Base-by-base conservation (phyloP, 495 filamentous ascomycete species). In the Xylaria venustula region DNA sequence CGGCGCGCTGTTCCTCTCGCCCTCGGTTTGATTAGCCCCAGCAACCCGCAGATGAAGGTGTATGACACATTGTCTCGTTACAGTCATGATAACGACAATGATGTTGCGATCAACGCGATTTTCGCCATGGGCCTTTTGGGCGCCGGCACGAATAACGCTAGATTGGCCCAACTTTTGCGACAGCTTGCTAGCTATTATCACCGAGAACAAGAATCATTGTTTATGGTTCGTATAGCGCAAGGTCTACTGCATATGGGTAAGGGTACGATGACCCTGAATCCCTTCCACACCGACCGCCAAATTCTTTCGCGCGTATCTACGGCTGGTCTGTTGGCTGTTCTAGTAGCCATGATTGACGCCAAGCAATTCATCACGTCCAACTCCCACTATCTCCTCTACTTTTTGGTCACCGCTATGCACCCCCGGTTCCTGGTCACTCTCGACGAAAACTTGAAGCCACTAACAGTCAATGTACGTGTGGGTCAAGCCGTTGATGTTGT, bases 11-110 rank as follows among this genome's bases (percentile, higher is more conserved):
- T 99, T 20, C 94, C 94, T 20, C 81, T 99, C n/a, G 94, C 94
- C 19, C 95, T 99, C 92, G 94, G 90, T 67, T 82, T 99, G 52
- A 85, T 99, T 68, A 94, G 90, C 76, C 92, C 94, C 25, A 95
- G 91, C 79, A 99, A 98, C 77, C 94, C 94, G 7, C 95, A 98
- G 72, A 99, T 99, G 93, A 99, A 98, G 80, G 89, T 99, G 34
- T 99, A 99, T 77, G 94, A 99, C 71, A 98, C 94, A 0, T 77
- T 99, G 20, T 98, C 95, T n/a, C 83, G 94, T 62, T 99, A 99
- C 78, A 93, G 88, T 63, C 94, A 99, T 82, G 94, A 99, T 78
- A 99, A 95, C 66, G 94, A 99, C 80, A 96, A 94, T 70, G 94
- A 99, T 66, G 94, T 99, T 37, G 94, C 94, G 26, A 86, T 99